Evolutionary conservation across 257 asterid species (phyloP).

Genomic region (Forsythia viridissima): DNA sequence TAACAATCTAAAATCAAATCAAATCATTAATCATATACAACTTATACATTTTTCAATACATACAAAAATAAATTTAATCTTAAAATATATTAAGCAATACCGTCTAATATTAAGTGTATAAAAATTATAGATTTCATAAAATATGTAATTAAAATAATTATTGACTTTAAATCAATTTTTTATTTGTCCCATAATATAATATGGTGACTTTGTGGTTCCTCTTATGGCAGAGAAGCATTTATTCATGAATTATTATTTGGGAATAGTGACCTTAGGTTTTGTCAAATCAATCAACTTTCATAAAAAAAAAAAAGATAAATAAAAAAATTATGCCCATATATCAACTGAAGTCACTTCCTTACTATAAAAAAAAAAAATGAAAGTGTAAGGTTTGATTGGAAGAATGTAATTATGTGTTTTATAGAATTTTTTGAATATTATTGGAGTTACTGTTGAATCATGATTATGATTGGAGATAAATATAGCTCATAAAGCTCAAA

Average conservation of each 20-base stretch:
- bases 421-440: slow-evolving; percentile 24
- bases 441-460: slow-evolving; percentile 33
- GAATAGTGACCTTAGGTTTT: slow-evolving; percentile 26
- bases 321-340: slow-evolving; percentile 17
- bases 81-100: too few relatives aligned
- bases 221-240: slow-evolving; percentile 18
- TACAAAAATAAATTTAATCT: too few relatives aligned
- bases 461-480: slow-evolving; percentile 28
- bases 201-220: background rate
- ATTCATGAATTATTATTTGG: slow-evolving; percentile 16
- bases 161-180: too few relatives aligned
- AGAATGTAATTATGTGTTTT: slow-evolving; percentile 21
- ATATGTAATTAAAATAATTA: too few relatives aligned
- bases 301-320: slow-evolving; percentile 20
- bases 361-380: background rate
- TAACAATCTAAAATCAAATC: too few relatives aligned
- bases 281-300: slow-evolving; percentile 50
- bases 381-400: slow-evolving; percentile 26
- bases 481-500: slow-evolving; percentile 27
- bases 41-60: too few relatives aligned
- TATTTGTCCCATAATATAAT: background rate
- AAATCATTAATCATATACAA: too few relatives aligned
- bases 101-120: too few relatives aligned
- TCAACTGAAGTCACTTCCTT: slow-evolving; percentile 30
- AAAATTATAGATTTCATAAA: too few relatives aligned